phyloP scores from a whole-genome alignment of 805 yeast genomes.

The Myxozyma neotropica region DNA sequence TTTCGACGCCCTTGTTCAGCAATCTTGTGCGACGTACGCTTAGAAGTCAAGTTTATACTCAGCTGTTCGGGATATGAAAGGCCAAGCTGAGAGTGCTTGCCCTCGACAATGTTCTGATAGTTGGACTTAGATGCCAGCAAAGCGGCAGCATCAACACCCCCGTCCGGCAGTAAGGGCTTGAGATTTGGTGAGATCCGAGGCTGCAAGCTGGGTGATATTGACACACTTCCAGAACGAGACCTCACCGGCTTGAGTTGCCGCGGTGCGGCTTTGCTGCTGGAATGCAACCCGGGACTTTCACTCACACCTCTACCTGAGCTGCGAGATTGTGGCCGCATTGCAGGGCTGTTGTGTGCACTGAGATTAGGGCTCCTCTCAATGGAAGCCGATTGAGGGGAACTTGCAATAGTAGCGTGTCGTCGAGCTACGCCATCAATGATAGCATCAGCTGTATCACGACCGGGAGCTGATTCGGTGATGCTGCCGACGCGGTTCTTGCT shows the following conservation, averaged over 20 bases:
- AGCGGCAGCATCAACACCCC: slow-evolving; percentile 30
- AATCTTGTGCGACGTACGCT: slow-evolving; percentile 77
- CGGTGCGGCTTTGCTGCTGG: slow-evolving; percentile 16
- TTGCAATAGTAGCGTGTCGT: slow-evolving; percentile 28
- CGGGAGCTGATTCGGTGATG: slow-evolving; percentile 36
- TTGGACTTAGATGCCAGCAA: slow-evolving; percentile 47
- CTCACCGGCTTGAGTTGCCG: slow-evolving; percentile 38
- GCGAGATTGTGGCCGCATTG: slow-evolving; percentile 16
- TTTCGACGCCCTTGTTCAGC: slow-evolving; percentile 97
- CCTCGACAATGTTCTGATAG: slow-evolving; percentile 49
- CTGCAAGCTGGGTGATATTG: slow-evolving; percentile 30
- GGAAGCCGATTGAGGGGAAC: slow-evolving; percentile 13
- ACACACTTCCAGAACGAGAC: slow-evolving; percentile 33
- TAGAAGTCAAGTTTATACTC: slow-evolving; percentile 46
- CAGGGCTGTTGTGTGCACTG: slow-evolving; percentile 21
- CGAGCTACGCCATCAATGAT: slow-evolving; percentile 32
- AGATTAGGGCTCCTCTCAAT: slow-evolving; percentile 7
- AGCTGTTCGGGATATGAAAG: slow-evolving; percentile 48
- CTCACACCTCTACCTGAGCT: slow-evolving; percentile 18
- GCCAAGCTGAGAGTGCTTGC: slow-evolving; percentile 48
- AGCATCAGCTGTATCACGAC: slow-evolving; percentile 30
- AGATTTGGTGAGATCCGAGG: slow-evolving; percentile 31
- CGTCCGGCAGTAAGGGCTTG: slow-evolving; percentile 30
- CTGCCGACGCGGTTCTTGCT: slow-evolving; percentile 13
- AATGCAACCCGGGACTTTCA: slow-evolving; percentile 6